These are phyloP conservation scores for Hygrocybe punicea DNA, from an alignment of 768 basidiomycete species.

Conservation along the genomic window DNA sequence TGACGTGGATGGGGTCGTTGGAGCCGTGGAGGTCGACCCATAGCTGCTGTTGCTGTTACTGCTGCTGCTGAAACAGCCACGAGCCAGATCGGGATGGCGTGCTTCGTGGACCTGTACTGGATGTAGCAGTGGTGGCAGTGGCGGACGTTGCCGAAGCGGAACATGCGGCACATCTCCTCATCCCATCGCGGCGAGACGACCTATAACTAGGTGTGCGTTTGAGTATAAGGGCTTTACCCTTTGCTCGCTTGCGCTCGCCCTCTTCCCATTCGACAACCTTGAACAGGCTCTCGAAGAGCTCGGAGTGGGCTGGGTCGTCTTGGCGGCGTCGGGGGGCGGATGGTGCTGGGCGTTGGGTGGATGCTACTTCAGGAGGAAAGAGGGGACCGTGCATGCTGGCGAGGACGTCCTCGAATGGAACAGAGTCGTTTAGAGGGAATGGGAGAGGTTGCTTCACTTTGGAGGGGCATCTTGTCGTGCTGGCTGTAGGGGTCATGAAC, in stretches of 20 bases:
- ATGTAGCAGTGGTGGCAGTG: not conserved
- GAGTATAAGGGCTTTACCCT: not conserved
- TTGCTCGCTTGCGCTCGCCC: constrained; percentile 21
- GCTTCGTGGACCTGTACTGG: not conserved
- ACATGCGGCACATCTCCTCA: too few species aligned
- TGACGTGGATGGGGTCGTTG: too few species aligned
- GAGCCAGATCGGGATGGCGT: constrained; percentile 1
- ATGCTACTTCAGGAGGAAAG: too few species aligned
- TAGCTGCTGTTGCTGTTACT: too few species aligned
- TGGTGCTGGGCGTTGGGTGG: too few species aligned
- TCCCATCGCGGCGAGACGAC: too few species aligned
- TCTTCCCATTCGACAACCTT: constrained; percentile 43
- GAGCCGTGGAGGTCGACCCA: constrained; percentile 34
- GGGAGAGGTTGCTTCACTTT: constrained; percentile 28
- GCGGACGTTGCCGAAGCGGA: too few species aligned
- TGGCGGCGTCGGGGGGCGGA: too few species aligned
- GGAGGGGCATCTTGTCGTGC: constrained; percentile 25
- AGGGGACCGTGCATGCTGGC: too few species aligned
- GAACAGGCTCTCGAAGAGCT: too few species aligned
- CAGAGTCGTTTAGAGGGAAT: constrained; percentile 31
- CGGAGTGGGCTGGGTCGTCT: too few species aligned
- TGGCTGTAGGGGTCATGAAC: too few species aligned
- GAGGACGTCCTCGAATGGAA: constrained; percentile 57
- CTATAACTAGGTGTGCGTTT: not conserved
- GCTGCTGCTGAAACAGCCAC: constrained; percentile 3